Conservation (phyloP, 2,329 filamentous ascomycete genomes). For the Colletotrichum destructivum region DNA sequence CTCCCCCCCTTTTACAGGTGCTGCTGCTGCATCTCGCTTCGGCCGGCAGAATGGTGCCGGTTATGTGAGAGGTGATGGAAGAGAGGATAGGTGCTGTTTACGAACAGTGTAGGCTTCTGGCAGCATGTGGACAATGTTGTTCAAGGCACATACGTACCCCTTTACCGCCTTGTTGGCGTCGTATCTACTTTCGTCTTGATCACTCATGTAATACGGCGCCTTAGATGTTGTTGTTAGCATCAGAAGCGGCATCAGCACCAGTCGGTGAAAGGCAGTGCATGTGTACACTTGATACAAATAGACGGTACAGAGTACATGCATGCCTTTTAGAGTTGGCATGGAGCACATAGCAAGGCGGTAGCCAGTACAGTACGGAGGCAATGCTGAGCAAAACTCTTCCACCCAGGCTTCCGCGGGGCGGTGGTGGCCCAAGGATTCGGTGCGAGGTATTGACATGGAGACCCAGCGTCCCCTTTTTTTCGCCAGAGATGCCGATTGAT, state of each 20-base stretch:
- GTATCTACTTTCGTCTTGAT: not conserved
- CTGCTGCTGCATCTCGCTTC: slow-evolving; percentile 34
- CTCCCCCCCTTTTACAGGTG: not conserved
- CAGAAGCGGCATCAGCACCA: not conserved
- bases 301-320: not conserved
- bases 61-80: slow-evolving; percentile 32
- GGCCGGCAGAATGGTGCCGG: slow-evolving; percentile 26
- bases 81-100: not conserved
- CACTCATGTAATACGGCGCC: not conserved
- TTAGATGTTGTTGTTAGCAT: not conserved
- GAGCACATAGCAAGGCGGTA: not conserved
- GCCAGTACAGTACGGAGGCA: not conserved
- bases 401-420: slow-evolving; percentile 16
- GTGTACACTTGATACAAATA: not conserved
- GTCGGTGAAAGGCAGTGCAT: not conserved
- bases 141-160: not conserved
- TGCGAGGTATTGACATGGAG: slow-evolving; percentile 30
- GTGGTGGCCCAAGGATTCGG: slow-evolving; percentile 25
- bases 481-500: slow-evolving; percentile 40
- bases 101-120: not conserved
- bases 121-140: not conserved
- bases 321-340: slow-evolving; percentile 1
- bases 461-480: slow-evolving; percentile 18
- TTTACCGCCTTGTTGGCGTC: slow-evolving; percentile 3
- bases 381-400: slow-evolving; percentile 23